These are phyloP conservation scores for Hypoxylon sp. DNA, from an alignment of 2,329 filamentous ascomycete genomes.

Conservation along the genomic window DNA sequence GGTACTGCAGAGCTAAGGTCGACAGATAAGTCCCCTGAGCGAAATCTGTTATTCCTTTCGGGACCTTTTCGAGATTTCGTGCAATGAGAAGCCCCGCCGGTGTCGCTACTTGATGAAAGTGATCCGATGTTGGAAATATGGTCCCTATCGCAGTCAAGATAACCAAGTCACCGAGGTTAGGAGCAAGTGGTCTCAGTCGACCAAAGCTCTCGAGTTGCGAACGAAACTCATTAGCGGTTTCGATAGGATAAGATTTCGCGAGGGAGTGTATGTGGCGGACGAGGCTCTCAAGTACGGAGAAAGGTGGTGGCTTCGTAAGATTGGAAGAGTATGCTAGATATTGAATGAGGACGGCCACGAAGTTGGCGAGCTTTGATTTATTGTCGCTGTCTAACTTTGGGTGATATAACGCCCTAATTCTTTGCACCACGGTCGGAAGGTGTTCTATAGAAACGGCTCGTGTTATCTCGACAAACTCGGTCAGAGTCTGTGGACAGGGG, in stretches of 20 bases:
- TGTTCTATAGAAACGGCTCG: slow-evolving; percentile 74
- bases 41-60: slow-evolving; percentile 75
- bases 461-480: slow-evolving; percentile 79
- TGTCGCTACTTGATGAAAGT: slow-evolving; percentile 96
- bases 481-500: slow-evolving; percentile 83
- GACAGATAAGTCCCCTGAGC: slow-evolving; percentile 83
- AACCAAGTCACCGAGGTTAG: slow-evolving; percentile 79
- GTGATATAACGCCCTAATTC: slow-evolving; percentile 93
- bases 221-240: slow-evolving; percentile 84
- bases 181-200: slow-evolving; percentile 64
- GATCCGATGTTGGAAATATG: slow-evolving; percentile 95
- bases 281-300: slow-evolving; percentile 81
- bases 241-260: slow-evolving; percentile 85
- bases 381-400: slow-evolving; percentile 88
- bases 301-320: slow-evolving; percentile 65
- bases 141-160: slow-evolving; percentile 86
- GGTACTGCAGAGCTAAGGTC: slow-evolving; percentile 85
- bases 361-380: slow-evolving; percentile 82
- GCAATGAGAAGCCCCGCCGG: slow-evolving; percentile 89
- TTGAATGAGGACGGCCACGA: slow-evolving; percentile 76
- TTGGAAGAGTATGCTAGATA: slow-evolving; percentile 68
- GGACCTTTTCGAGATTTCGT: slow-evolving; percentile 84
- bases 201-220: slow-evolving; percentile 75
- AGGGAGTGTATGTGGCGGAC: slow-evolving; percentile 94
- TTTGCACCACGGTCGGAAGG: slow-evolving; percentile 84